These are phyloP conservation scores for Medicago ruthenica DNA, from an alignment of 306 rosid species.

Conservation along the genomic window DNA sequence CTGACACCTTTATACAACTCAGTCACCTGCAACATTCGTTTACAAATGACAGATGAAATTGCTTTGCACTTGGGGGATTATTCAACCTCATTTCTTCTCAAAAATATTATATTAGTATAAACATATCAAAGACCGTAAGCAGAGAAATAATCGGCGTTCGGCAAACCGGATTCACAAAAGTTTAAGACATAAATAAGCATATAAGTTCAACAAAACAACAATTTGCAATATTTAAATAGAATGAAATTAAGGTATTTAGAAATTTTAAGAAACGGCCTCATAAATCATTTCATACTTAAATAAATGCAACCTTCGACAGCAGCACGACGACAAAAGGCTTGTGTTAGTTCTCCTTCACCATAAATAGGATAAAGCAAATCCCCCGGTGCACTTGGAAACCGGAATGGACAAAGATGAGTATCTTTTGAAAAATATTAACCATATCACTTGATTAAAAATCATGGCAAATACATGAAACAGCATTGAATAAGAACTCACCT, in stretches of 20 bases:
- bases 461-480: constrained; percentile 24
- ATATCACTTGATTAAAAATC: constrained; percentile 25
- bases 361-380: constrained; percentile 84
- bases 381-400: constrained; percentile 82
- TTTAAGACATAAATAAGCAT: constrained; percentile 43
- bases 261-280: neutral
- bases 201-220: constrained; percentile 27
- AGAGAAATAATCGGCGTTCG: constrained; percentile 81
- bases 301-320: constrained; percentile 94
- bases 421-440: neutral
- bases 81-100: constrained; percentile 34
- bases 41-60: constrained; percentile 42
- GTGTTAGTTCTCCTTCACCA: constrained; percentile 88
- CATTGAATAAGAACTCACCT: constrained; percentile 56
- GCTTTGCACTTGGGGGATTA: constrained; percentile 29
- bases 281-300: constrained; percentile 64
- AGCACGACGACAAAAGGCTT: constrained; percentile 90
- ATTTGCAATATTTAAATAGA: neutral
- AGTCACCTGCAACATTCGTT: constrained; percentile 57
- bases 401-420: constrained; percentile 39
- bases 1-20: constrained; percentile 80
- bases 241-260: neutral
- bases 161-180: constrained; percentile 67
- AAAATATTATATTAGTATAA: constrained; percentile 8
- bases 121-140: constrained; percentile 51